phyloP scores from a whole-genome alignment of 2,329 filamentous ascomycete species.

The Kalmusia sp. region DNA sequence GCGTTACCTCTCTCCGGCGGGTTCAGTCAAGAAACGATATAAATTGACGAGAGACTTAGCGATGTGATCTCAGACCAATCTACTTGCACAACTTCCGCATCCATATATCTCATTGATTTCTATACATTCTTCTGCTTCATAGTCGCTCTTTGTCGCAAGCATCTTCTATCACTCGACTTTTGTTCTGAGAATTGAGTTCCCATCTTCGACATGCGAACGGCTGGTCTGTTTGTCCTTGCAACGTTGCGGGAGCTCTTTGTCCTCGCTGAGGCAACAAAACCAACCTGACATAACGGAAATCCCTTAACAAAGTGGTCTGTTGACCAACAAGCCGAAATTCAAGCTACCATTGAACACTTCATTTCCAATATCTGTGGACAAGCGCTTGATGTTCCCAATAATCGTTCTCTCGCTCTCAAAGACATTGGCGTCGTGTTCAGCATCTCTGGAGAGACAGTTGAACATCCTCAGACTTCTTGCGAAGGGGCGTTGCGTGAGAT shows the following conservation, averaged over 20 bases:
- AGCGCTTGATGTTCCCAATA: neutral
- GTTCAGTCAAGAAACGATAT: too few relatives aligned
- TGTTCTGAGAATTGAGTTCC: neutral
- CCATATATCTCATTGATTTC: neutral
- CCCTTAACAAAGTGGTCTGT: neutral
- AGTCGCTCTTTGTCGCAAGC: neutral
- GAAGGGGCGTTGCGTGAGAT: neutral
- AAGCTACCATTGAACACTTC: neutral
- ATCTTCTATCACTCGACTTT: neutral
- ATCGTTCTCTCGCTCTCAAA: neutral
- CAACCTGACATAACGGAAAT: neutral
- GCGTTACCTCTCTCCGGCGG: too few relatives aligned
- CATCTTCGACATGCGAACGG: neutral
- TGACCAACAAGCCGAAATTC: neutral
- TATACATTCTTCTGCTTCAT: neutral
- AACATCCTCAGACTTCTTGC: neutral
- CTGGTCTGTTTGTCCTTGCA: neutral
- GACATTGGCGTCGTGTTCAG: neutral
- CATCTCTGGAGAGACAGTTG: neutral
- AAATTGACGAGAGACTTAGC: too few relatives aligned
- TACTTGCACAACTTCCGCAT: too few relatives aligned
- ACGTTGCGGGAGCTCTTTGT: neutral
- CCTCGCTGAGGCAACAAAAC: neutral
- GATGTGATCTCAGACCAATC: too few relatives aligned
- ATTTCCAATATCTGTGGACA: neutral